Percentiles rank a stretch among this genome's conserved stretches.
Evolutionary conservation across 176 grass and related monocot species (phyloP).

Genomic region (Hyparrhenia diplandra): DNA sequence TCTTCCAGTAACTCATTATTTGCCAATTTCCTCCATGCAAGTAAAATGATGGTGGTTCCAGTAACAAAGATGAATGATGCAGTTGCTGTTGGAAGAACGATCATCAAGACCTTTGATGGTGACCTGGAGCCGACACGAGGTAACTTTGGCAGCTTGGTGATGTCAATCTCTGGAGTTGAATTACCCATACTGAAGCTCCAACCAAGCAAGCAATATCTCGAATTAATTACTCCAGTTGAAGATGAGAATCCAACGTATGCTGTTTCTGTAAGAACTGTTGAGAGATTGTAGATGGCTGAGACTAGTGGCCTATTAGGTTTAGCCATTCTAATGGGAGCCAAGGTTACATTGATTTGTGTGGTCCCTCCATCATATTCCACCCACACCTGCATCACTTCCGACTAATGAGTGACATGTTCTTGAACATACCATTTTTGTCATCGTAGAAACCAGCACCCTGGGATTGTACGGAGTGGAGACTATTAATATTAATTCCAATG

Average conservation of each 20-base stretch:
- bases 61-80: not conserved
- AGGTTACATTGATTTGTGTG: not conserved
- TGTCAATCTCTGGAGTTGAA: constrained; percentile 1
- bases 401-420: constrained; percentile 10
- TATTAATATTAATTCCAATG: constrained; percentile 12
- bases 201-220: constrained; percentile 16
- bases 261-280: not conserved
- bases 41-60: not conserved
- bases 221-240: not conserved
- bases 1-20: not conserved
- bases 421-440: not conserved
- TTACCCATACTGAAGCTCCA: constrained; percentile 24
- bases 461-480: not conserved
- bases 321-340: not conserved
- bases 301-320: constrained; percentile 20
- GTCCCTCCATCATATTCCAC: constrained; percentile 6
- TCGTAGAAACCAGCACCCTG: constrained; percentile 15
- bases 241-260: constrained; percentile 27
- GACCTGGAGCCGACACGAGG: not conserved
- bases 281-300: not conserved
- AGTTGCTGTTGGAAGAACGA: not conserved
- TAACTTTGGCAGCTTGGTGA: constrained; percentile 5
- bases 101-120: not conserved
- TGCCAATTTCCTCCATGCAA: not conserved
- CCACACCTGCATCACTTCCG: constrained; percentile 1